Evolutionary conservation across 345 rosid genomes (phyloP).

Genomic region (Erodium maritimum): DNA sequence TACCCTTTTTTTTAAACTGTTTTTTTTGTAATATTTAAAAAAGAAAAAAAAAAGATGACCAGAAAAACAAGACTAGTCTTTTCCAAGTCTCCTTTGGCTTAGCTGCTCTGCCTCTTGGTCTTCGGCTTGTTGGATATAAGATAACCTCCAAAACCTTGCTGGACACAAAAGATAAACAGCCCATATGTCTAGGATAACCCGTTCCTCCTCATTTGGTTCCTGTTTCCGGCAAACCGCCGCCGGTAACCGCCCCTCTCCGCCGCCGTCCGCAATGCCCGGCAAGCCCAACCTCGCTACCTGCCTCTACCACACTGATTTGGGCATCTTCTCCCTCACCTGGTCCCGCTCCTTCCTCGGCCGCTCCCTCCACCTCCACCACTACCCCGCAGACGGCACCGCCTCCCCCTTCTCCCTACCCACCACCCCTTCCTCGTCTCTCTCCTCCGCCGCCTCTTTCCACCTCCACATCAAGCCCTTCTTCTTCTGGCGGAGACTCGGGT

Average conservation of each 20-base stretch:
- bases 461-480: constrained; percentile 54
- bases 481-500: constrained; percentile 79
- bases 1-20: no score
- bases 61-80: no score
- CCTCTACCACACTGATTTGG: constrained; percentile 65
- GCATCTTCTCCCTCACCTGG: constrained; percentile 83
- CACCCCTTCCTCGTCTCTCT: constrained; percentile 33
- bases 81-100: no score
- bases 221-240: neutral
- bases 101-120: no score
- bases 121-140: no score
- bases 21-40: no score
- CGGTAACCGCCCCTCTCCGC: constrained; percentile 15
- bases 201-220: no score
- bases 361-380: constrained; percentile 66
- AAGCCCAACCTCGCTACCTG: constrained; percentile 52
- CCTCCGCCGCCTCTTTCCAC: constrained; percentile 46
- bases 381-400: constrained; percentile 27
- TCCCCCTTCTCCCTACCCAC: constrained; percentile 34
- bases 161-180: no score
- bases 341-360: constrained; percentile 63
- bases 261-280: constrained; percentile 21
- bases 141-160: no score
- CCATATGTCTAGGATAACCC: no score
- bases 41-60: no score